Percentiles rank a stretch among this genome's conserved stretches.
These are phyloP conservation scores for Actinomortierella wolfii DNA, from an alignment of 371 early-diverging fungal genomes.

Conservation along the genomic window DNA sequence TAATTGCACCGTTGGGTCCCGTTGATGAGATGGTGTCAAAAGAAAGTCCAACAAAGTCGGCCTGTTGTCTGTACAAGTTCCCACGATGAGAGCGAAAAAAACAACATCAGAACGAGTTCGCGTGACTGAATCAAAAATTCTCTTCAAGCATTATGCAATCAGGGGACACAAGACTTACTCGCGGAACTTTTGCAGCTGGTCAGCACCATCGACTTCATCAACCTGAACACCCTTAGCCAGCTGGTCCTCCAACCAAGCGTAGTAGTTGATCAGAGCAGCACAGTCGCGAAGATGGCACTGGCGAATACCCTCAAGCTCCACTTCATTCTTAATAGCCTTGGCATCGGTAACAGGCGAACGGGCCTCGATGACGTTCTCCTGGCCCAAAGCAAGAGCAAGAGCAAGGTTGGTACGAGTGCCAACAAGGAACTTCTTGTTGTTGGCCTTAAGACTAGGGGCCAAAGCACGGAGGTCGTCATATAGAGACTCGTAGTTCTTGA, in stretches of 20 bases:
- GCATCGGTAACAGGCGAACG: slow-evolving; percentile 78
- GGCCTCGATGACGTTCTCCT: slow-evolving; percentile 54
- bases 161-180: slow-evolving; percentile 16
- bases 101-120: not conserved
- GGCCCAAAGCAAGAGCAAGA: slow-evolving; percentile 60
- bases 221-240: slow-evolving; percentile 67
- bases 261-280: slow-evolving; percentile 88
- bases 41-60: slow-evolving; percentile 85
- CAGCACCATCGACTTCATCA: slow-evolving; percentile 83
- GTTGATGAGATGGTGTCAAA: slow-evolving; percentile 98
- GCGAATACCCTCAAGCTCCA: slow-evolving; percentile 93
- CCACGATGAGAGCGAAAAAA: slow-evolving; percentile 2
- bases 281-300: slow-evolving; percentile 95
- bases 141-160: not conserved
- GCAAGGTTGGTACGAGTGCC: slow-evolving; percentile 65
- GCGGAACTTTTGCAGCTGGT: slow-evolving; percentile 77
- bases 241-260: slow-evolving; percentile 95
- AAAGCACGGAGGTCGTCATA: slow-evolving; percentile 71
- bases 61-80: slow-evolving; percentile 53
- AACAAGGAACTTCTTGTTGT: slow-evolving; percentile 59
- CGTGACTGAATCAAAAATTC: slow-evolving; percentile 9
- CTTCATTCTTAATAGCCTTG: slow-evolving; percentile 94
- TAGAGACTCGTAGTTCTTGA: slow-evolving; percentile 79
- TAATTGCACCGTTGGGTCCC: slow-evolving; percentile 97
- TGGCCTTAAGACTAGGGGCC: slow-evolving; percentile 27